Evolutionary conservation across 495 filamentous ascomycete species (phyloP).

Genomic region (Parathielavia appendiculata): DNA sequence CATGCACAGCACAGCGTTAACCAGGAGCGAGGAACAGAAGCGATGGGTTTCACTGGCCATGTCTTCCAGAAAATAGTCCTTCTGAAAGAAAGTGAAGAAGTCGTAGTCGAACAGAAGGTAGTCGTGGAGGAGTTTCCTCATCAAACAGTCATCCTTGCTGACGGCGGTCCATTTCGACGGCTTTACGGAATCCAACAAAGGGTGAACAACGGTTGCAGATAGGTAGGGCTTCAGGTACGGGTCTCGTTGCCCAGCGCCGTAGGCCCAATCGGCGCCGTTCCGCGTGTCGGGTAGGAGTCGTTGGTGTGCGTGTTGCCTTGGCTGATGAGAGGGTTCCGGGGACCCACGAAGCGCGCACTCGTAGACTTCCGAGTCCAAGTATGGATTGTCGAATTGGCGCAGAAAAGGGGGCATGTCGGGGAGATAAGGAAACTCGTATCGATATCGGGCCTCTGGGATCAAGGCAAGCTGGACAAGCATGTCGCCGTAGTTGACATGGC

Average conservation of each 20-base stretch:
- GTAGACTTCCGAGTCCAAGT: constrained; percentile 38
- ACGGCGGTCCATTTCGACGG: constrained; percentile 38
- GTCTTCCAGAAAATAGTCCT: constrained; percentile 37
- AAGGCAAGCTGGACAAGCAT: constrained; percentile 37
- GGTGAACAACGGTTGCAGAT: constrained; percentile 31
- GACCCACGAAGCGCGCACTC: constrained; percentile 13
- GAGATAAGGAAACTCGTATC: constrained; percentile 41
- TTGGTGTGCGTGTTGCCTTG: neutral
- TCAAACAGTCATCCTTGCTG: constrained; percentile 30
- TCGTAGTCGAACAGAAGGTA: constrained; percentile 39
- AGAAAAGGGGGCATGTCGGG: constrained; percentile 36
- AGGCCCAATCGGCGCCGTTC: constrained; percentile 14
- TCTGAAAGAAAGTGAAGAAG: constrained; percentile 35
- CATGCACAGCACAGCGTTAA: constrained; percentile 34
- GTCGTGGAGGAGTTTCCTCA: constrained; percentile 32
- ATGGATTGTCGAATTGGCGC: constrained; percentile 30
- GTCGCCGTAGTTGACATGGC: constrained; percentile 38
- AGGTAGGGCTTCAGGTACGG: constrained; percentile 37
- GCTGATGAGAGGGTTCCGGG: neutral
- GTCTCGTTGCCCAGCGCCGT: constrained; percentile 19
- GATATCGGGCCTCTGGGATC: constrained; percentile 34
- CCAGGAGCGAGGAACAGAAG: constrained; percentile 37
- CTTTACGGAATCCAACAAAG: constrained; percentile 27
- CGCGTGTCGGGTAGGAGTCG: constrained; percentile 3
- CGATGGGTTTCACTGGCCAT: constrained; percentile 28